These are phyloP conservation scores for Lactifluus subvellereus DNA, from an alignment of 768 basidiomycete species.

Conservation along the genomic window DNA sequence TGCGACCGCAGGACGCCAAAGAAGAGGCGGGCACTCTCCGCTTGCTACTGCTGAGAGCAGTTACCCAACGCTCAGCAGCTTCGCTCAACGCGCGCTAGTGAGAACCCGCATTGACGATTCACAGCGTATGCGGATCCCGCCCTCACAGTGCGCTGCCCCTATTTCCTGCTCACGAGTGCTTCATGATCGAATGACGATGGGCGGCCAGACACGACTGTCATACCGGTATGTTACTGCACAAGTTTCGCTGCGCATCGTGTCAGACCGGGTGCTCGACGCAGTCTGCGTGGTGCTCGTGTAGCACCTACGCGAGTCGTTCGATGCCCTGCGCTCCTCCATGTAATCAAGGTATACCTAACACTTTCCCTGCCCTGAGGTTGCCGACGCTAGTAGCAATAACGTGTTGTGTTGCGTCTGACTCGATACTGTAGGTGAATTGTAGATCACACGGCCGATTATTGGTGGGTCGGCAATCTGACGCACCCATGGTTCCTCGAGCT, in stretches of 20 bases:
- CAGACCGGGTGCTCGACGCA: constrained; percentile 76
- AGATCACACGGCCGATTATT: constrained; percentile 72
- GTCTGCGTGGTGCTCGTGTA: constrained; percentile 57
- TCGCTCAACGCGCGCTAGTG: constrained; percentile 79
- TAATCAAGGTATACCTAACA: constrained; percentile 48
- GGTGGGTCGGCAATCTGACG: constrained; percentile 92
- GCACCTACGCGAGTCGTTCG: constrained; percentile 56
- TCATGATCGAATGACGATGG: neutral
- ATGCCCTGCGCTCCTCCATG: constrained; percentile 54
- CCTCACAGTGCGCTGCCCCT: constrained; percentile 53
- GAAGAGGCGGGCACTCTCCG: constrained; percentile 61
- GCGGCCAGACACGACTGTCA: constrained; percentile 71
- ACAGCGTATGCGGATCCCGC: constrained; percentile 78
- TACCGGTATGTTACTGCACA: constrained; percentile 81
- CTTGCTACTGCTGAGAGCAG: constrained; percentile 46
- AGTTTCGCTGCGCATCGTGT: constrained; percentile 88
- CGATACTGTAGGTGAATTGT: constrained; percentile 52
- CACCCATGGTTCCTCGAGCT: constrained; percentile 83
- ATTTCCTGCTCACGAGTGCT: neutral
- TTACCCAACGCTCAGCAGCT: constrained; percentile 62
- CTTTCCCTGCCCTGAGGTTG: neutral
- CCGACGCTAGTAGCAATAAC: neutral
- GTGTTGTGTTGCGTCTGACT: neutral
- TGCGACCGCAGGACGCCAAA: constrained; percentile 58
- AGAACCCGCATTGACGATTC: constrained; percentile 85